Percentiles rank a stretch among this genome's conserved stretches.
These are phyloP conservation scores for Vaccinium corymbosum DNA, from an alignment of 148 eudicot genomes.

Conservation along the genomic window DNA sequence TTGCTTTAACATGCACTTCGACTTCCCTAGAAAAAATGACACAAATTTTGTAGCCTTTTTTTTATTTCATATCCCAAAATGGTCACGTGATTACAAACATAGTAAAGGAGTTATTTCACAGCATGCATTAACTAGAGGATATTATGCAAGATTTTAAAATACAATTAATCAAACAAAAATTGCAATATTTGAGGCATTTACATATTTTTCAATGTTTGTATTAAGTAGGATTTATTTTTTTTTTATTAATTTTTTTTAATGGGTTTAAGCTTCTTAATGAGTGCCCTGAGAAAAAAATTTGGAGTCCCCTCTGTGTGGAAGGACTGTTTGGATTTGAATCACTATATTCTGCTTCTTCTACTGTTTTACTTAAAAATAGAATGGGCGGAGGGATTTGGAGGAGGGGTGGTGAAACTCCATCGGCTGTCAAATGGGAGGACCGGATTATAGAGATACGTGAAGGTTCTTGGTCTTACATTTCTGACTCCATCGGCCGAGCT, in stretches of 20 bases:
- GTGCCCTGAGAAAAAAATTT: neutral
- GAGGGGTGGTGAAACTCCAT: constrained; percentile 84
- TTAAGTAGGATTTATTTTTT: neutral
- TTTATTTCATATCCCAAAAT: neutral
- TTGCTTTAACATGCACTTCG: neutral
- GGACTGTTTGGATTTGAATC: neutral
- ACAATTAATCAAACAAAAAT: neutral
- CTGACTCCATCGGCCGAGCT: constrained; percentile 74
- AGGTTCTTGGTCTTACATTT: constrained; percentile 92
- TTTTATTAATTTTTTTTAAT: too few relatives aligned
- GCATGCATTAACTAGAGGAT: neutral
- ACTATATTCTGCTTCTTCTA: neutral
- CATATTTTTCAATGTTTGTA: neutral
- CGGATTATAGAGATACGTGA: constrained; percentile 74
- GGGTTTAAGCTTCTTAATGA: neutral
- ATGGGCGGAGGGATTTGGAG: constrained; percentile 90
- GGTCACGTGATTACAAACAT: neutral
- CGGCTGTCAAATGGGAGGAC: constrained; percentile 75
- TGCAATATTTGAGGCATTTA: neutral
- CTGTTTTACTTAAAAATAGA: constrained; percentile 27
- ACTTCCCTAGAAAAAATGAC: neutral
- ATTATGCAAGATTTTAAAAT: neutral
- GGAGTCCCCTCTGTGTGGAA: neutral
- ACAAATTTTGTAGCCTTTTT: neutral
- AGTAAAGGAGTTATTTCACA: neutral